Percentiles rank a stretch among this genome's conserved stretches.
These are phyloP conservation scores for Chenopodium suecicum DNA, from an alignment of 148 eudicot species.

Conservation along the genomic window DNA sequence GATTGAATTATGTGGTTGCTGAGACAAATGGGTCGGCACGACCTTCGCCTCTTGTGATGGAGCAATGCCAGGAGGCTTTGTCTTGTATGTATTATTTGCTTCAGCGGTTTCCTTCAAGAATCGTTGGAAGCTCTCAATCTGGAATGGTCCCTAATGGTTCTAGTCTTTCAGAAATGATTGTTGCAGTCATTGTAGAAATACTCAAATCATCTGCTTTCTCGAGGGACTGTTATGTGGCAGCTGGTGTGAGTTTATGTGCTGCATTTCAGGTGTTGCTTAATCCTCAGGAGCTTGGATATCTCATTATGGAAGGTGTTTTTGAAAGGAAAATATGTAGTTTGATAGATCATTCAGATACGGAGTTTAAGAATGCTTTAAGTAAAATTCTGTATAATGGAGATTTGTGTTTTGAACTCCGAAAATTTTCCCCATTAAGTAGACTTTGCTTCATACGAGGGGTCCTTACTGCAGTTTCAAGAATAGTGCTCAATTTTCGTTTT, in stretches of 20 bases:
- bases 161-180: conserved; percentile 44
- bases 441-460: conserved; percentile 91
- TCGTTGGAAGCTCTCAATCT: conserved; percentile 20
- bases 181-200: conserved; percentile 47
- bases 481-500: conserved; percentile 60
- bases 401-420: conserved; percentile 51
- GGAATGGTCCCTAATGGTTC: conserved; percentile 4
- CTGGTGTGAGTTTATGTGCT: conserved; percentile 87
- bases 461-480: conserved; percentile 79
- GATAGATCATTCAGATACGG: conserved; percentile 27
- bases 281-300: conserved; percentile 67
- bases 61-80: conserved; percentile 91
- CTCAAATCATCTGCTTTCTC: conserved; percentile 72
- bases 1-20: conserved; percentile 52
- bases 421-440: conserved; percentile 63
- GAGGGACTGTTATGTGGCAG: conserved; percentile 92
- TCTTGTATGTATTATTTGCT: conserved; percentile 91
- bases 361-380: conserved; percentile 31
- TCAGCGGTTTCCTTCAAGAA: conserved; percentile 71
- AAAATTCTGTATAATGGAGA: conserved; percentile 60
- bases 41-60: conserved; percentile 88
- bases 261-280: conserved; percentile 76
- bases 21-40: conserved; percentile 57
- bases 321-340: conserved; percentile 28
- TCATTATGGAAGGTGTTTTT: conserved; percentile 65